Base-by-base conservation (phyloP, 805 yeast genomes). In the Ogataea pini region DNA sequence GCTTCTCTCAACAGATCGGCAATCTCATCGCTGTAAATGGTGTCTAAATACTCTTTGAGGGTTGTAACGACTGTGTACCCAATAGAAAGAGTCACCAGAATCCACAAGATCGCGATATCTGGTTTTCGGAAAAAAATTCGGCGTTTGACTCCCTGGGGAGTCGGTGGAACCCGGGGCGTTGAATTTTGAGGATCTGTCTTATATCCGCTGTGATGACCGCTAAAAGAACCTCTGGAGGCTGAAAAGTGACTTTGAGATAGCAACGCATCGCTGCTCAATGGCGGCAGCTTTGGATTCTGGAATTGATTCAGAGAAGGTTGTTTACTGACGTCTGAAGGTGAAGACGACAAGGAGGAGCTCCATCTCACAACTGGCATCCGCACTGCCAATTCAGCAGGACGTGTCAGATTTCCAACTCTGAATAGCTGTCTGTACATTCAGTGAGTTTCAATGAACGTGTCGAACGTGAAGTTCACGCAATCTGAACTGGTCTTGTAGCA, bases 251-350 rank as follows among this genome's bases (percentile, higher is more conserved):
- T 18, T 14, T 25, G 42, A 7, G 14, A 27, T 2, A 9, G 47
- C 2, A 25, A 27, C 18, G 12, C 28, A 22, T n/a, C 33, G 27
- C 36, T 20, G 17, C 31, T 48, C 3, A 44, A 49, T 22, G 54
- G 54, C 5, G 53, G 59, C 16, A 24, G 42, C n/a, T 45, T 49
- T 4, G 61, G 58, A 31, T 56, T 54, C 34, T 60, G 63, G 33
- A 60, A 60, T 36, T 60, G 63, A 20, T 60, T 60, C 33, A 60
- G 41, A 2, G 60, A 49, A 8, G 63, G 62, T 7, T 49, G 54
- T 29, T 53, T 50, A 42, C 58, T 51, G n/a, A 53, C 22, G 27
- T 56, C 62, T 6, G 47, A 49, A 7, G 18, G 37, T 6, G 24
- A 16, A 8, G 36, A 32, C 12, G 33, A 14, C 33, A 29, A 29